Evolutionary conservation across 345 rosid species (phyloP), one percentile per base, ranked within the genome.

Genomic region (Noccaea caerulescens): DNA sequence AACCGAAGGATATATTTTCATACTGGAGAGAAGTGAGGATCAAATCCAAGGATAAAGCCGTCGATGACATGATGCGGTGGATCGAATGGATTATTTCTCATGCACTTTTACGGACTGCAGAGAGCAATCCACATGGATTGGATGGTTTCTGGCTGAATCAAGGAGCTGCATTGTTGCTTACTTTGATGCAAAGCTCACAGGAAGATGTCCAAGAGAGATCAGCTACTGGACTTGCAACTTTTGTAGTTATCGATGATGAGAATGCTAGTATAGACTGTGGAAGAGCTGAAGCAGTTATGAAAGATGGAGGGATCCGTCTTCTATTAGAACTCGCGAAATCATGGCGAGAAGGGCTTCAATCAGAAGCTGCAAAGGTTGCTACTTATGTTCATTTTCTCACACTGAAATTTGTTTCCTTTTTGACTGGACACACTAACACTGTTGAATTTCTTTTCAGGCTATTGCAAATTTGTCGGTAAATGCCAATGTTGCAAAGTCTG

Each of bases 201-300:
- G 97, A 88, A 69, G 97, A 90, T 75, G 92, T 88, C 69, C 94
- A 86, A 65, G 97, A 90, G 72, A 84, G 92, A 68, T 89, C 97
- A 58, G 92, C 94, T n/a, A 88, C 92, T n/a, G 97, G 92, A 52
- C 84, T 90, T 63, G 97, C 94, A 32, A 85, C 94, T 52, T 90
- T 88, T 59, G 92, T 90, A n/a, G 92, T 90, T 47, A 82, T 82
- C 43, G 91, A 90, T 73, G 97, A 90, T 69, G 94, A 86, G 78
- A 83, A 86, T 79, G 91, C 94, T 57, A 88, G 87, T 78, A 86
- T 90, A 73, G 92, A 90, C 51, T 65, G 88, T 68, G 85, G 87
- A 82, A 85, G 92, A 81, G 94, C 97, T 47, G 94, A 90, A 79
- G 94, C 90, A 57, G 94, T 88, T 55, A 84, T 86, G 94, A 79